Evolutionary conservation across 1,139 yeast species (phyloP), one percentile per base, ranked within the genome.

Genomic region (Lodderomyces jiufengensis): DNA sequence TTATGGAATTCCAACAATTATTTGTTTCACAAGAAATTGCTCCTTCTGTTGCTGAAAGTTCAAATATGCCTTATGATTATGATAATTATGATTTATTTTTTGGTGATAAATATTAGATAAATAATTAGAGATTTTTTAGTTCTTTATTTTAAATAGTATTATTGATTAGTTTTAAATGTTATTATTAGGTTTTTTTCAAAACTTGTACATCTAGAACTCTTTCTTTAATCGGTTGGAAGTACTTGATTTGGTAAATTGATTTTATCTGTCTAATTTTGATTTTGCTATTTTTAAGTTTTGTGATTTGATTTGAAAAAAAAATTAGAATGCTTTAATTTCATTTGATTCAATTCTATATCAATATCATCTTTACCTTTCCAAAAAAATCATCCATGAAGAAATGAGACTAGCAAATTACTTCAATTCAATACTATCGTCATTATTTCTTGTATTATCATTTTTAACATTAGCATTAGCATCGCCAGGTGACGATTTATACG

Each of bases 401-500:
- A n/a, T n/a, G n/a, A n/a, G n/a, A n/a, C n/a, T n/a, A n/a, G n/a
- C n/a, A n/a, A n/a, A n/a, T n/a, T n/a, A n/a, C n/a, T n/a, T n/a
- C n/a, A n/a, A n/a, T n/a, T n/a, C n/a, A n/a, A n/a, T n/a, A n/a
- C n/a, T n/a, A n/a, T n/a, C n/a, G n/a, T n/a, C n/a, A n/a, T n/a
- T n/a, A n/a, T n/a, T n/a, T n/a, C n/a, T n/a, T n/a, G 9, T 25
- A 11, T 5, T 13, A 9, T 16, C 13, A 25, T 21, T 32, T 9
- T 16, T 29, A 18, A 21, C 30, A 5, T 14, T 13, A 12, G 22
- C 29, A 13, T 21, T 32, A 29, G 86, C 78, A 0, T 86, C 95
- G 0, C 77, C 78, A 0, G 97, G 97, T 5, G 96, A 90, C 54
- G 75, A 79, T 27, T 63, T 87, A 26, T 76, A 76, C 5, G 85